Evolutionary conservation across 2,329 filamentous ascomycete genomes (phyloP).

Genomic region (Orbilia quercus): DNA sequence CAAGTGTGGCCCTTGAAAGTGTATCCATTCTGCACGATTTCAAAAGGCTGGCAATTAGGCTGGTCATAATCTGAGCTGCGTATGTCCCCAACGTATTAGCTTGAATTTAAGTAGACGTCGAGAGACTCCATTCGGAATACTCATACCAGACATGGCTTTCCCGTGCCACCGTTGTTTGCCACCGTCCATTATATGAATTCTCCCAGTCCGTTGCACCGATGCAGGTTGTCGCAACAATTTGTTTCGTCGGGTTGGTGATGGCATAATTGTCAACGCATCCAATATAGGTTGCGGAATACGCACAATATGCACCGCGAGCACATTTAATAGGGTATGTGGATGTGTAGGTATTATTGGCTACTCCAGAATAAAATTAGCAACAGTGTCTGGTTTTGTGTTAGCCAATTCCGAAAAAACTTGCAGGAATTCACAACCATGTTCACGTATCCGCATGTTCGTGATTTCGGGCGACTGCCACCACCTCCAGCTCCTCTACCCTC

Average conservation of each 20-base stretch:
- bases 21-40: background rate
- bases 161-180: background rate
- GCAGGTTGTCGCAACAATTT: conserved; percentile 7
- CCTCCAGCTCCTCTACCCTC: conserved; percentile 17
- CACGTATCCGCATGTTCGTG: conserved; percentile 19
- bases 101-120: too few species aligned
- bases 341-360: background rate
- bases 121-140: background rate
- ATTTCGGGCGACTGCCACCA: conserved; percentile 12
- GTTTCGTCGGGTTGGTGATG: background rate
- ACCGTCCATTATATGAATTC: background rate
- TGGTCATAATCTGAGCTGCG: background rate
- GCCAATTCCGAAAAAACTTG: background rate
- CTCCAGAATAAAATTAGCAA: background rate
- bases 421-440: background rate
- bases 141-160: conserved; percentile 8
- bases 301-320: background rate
- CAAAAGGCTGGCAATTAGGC: background rate
- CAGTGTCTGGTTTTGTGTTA: too few species aligned
- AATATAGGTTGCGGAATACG: conserved; percentile 23
- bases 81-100: background rate
- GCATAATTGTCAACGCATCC: conserved; percentile 9
- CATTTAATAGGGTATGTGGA: background rate
- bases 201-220: conserved; percentile 1
- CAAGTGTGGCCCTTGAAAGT: conserved; percentile 5